Evolutionary conservation across 352 stramenopile species (phyloP).

Genomic region (Saprolegnia diclina): DNA sequence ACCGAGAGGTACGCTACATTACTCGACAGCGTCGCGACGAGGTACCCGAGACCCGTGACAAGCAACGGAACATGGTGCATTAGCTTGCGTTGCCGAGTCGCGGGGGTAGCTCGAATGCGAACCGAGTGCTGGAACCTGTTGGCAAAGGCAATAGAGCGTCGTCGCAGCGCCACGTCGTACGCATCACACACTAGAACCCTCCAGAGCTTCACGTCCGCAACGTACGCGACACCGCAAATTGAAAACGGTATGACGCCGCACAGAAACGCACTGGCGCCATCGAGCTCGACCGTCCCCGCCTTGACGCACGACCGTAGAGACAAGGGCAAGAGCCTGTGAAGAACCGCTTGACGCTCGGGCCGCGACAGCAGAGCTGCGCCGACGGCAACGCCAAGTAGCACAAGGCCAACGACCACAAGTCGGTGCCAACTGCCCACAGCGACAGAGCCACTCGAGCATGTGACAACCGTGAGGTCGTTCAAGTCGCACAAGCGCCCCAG

Average conservation of each 20-base stretch:
- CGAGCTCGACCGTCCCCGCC: neutral
- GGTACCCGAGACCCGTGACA: neutral
- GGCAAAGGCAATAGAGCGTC: neutral
- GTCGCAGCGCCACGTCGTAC: neutral
- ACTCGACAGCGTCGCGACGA: neutral
- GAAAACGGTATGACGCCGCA: neutral
- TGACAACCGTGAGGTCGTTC: neutral
- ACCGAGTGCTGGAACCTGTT: neutral
- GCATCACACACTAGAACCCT: neutral
- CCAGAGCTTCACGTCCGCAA: neutral
- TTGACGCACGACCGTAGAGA: neutral
- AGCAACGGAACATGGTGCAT: slow-evolving; percentile 1
- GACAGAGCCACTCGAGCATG: neutral
- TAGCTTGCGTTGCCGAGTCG: neutral
- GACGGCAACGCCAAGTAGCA: neutral
- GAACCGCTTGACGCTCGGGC: no score
- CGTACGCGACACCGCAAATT: neutral
- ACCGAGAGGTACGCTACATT: neutral
- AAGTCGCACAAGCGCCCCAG: no score
- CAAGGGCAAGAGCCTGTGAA: neutral
- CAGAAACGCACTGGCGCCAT: neutral
- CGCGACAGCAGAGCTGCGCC: no score
- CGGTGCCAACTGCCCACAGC: no score
- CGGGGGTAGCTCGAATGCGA: neutral
- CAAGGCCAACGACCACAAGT: no score